Base-by-base conservation (phyloP, 345 rosid genomes). In the Raphanus raphanistrum region DNA sequence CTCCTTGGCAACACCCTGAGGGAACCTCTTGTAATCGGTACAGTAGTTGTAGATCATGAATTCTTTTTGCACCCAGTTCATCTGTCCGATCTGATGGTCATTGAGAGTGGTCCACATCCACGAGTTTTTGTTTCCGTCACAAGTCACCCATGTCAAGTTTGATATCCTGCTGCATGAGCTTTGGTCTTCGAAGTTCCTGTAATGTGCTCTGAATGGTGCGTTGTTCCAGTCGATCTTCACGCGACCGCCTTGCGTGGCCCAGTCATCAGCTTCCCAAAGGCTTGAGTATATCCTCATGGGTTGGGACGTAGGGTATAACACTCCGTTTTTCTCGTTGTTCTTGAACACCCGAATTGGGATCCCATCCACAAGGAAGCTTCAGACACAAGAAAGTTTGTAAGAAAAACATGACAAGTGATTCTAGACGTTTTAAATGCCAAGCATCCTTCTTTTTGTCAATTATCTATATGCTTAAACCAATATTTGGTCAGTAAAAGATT, bases 31-130 rank as follows among this genome's bases (percentile, higher is more conserved):
- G 41, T 3, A 54, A 73, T 86, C 87, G 1, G 78, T 33, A 76
- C 93, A 89, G 50, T 89, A 89, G 55, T 88, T 82, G 79, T 89
- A 88, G 41, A 89, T 75, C 91, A 84, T 86, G 75, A 41, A 84
- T 16, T 88, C 77, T 3, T 73, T 61, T 43, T 79, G 91, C 28
- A 86, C 89, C 94, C 94, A 89, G 8, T 71, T 62, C 13, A 89
- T 74, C 15, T 73, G 76, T 12, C 84, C 79, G 13, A 71, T 67
- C 31, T 79, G 74, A 4, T 12, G 36, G 0, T 72, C 5, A 45
- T 45, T 86, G 25, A 89, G 71, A 41, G 72, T 67, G 29, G 76
- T 81, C 63, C 79, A 59, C 75, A 41, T 76, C 86, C 86, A 84
- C 31, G 72, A 74, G 68, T 74, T 58, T 31, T 29, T 71, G 38